Evolutionary conservation across 495 filamentous ascomycete species (phyloP).

Genomic region (Aspergillus steynii): DNA sequence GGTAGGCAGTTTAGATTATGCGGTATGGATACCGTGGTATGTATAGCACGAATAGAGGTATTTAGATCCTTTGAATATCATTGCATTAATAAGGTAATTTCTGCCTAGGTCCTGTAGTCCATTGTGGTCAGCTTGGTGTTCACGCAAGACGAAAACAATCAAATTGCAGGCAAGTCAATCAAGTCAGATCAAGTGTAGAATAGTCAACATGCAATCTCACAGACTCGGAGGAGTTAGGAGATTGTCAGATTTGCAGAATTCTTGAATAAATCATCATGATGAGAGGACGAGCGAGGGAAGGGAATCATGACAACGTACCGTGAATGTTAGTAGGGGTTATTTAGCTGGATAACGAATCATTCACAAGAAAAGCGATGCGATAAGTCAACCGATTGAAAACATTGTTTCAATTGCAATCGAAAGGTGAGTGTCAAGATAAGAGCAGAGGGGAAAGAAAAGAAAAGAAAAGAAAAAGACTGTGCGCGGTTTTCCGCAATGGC

Average conservation of each 20-base stretch:
- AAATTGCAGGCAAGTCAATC: constrained; percentile 1
- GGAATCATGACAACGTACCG: background rate
- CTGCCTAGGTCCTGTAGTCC: constrained; percentile 10
- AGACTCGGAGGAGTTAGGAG: constrained; percentile 29
- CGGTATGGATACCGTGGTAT: background rate
- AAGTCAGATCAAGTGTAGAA: constrained; percentile 61
- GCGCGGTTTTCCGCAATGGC: constrained; percentile 19
- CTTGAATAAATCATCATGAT: constrained; percentile 49
- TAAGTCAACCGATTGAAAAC: too few relatives aligned
- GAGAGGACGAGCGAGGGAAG: constrained; percentile 7
- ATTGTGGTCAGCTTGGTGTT: constrained; percentile 14
- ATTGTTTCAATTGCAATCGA: background rate
- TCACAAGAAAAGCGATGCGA: too few relatives aligned
- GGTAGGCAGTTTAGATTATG: background rate
- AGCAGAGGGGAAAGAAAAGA: constrained; percentile 11
- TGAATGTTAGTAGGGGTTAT: background rate
- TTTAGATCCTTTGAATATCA: background rate
- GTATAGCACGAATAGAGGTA: background rate
- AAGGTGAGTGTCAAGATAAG: background rate
- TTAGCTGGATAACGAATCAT: too few relatives aligned
- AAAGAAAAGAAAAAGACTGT: constrained; percentile 2
- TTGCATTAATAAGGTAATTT: background rate
- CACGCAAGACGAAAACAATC: constrained; percentile 1
- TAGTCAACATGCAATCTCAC: constrained; percentile 53
- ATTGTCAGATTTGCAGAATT: constrained; percentile 62